phyloP scores from a whole-genome alignment of 176 grass and related monocot species.

The Secale cereale region DNA sequence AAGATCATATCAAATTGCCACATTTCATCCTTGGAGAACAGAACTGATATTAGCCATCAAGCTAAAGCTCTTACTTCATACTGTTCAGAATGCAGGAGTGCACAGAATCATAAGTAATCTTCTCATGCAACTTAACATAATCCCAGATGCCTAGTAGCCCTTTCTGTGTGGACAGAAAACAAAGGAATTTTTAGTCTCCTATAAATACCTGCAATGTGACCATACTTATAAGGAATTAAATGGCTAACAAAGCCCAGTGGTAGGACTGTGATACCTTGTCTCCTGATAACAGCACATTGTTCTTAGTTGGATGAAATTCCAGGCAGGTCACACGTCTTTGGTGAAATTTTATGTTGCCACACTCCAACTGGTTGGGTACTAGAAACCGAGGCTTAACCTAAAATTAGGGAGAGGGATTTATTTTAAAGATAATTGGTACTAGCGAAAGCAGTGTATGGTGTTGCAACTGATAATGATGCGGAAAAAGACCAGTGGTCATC shows the following conservation, averaged over 20 bases:
- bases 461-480: neutral
- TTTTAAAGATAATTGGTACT: neutral
- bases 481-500: neutral
- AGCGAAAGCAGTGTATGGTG: neutral
- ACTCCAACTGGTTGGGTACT: slow-evolving; percentile 74
- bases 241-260: neutral
- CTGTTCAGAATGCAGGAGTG: slow-evolving; percentile 90
- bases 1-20: slow-evolving; percentile 5
- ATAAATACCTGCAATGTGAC: neutral
- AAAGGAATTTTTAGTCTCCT: neutral
- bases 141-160: slow-evolving; percentile 89
- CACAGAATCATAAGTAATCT: slow-evolving; percentile 73
- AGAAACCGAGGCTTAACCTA: slow-evolving; percentile 71
- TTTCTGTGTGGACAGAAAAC: slow-evolving; percentile 54
- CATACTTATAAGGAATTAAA: slow-evolving; percentile 3
- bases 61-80: slow-evolving; percentile 70
- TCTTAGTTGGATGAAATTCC: slow-evolving; percentile 90
- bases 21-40: neutral
- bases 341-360: slow-evolving; percentile 86
- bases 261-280: slow-evolving; percentile 65
- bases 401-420: neutral
- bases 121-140: slow-evolving; percentile 86
- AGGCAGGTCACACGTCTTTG: slow-evolving; percentile 78
- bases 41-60: neutral
- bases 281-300: slow-evolving; percentile 78